Conservation (phyloP, 1,139 yeast species). For the Saccharomyces hybrid region DNA sequence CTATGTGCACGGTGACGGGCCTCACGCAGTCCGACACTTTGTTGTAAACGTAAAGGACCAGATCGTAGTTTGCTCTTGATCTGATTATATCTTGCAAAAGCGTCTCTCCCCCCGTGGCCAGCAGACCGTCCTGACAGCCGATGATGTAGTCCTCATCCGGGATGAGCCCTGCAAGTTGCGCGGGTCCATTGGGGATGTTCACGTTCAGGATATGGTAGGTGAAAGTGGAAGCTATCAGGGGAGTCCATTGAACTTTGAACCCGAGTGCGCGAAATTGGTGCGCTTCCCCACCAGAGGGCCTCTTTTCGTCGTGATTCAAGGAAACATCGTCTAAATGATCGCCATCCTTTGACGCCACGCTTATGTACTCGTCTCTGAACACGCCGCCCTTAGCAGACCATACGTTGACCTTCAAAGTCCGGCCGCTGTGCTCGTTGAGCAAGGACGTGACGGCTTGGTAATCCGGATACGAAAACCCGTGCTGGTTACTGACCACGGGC, state of each 20-base stretch:
- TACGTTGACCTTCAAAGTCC: slow-evolving; percentile 49
- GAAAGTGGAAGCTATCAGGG: slow-evolving; percentile 65
- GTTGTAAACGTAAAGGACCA: slow-evolving; percentile 70
- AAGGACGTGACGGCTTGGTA: slow-evolving; percentile 30
- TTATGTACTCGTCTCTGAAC: slow-evolving; percentile 29
- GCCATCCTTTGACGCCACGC: slow-evolving; percentile 14
- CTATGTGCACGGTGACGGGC: slow-evolving; percentile 76
- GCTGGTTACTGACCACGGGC: slow-evolving; percentile 40
- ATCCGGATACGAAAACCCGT: slow-evolving; percentile 35
- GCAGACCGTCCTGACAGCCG: slow-evolving; percentile 78
- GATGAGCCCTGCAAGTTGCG: slow-evolving; percentile 71
- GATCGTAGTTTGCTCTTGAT: slow-evolving; percentile 48
- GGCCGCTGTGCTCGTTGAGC: slow-evolving; percentile 24
- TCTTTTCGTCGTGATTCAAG: slow-evolving; percentile 6
- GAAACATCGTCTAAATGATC: slow-evolving; percentile 26
- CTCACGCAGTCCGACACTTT: slow-evolving; percentile 78
- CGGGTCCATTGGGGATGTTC: slow-evolving; percentile 67
- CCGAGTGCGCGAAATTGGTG: slow-evolving; percentile 43
- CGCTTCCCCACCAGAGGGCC: background rate
- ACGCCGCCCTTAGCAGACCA: slow-evolving; percentile 91
- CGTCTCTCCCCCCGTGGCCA: slow-evolving; percentile 82
- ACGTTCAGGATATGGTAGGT: slow-evolving; percentile 84
- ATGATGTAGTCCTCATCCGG: slow-evolving; percentile 86
- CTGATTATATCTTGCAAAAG: slow-evolving; percentile 61
- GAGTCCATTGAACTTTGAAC: slow-evolving; percentile 66